Evolutionary conservation across 1,139 yeast genomes (phyloP).

Genomic region (Kluyveromyces sp.): DNA sequence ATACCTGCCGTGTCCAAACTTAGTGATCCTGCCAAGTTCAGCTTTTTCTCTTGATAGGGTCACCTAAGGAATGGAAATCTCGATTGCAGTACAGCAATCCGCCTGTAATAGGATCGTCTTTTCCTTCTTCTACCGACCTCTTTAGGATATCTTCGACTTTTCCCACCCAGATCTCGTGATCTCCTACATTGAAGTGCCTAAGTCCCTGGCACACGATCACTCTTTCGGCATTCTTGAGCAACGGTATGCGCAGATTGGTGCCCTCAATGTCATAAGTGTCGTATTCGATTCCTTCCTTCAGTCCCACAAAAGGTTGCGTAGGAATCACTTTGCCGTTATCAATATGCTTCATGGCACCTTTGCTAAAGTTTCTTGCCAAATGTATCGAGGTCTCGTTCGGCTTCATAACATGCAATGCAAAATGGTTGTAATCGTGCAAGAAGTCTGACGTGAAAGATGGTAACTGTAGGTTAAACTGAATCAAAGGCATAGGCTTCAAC

Average conservation of each 20-base stretch:
- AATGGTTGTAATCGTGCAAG: constrained; percentile 45
- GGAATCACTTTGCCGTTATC: constrained; percentile 20
- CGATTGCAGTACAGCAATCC: constrained; percentile 63
- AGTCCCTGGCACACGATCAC: constrained; percentile 57
- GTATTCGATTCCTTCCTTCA: constrained; percentile 30
- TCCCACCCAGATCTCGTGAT: constrained; percentile 87
- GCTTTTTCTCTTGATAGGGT: constrained; percentile 4
- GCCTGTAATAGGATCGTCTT: constrained; percentile 39
- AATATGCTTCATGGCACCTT: constrained; percentile 38
- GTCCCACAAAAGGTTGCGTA: constrained; percentile 40
- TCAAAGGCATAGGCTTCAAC: constrained; percentile 60
- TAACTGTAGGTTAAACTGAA: constrained; percentile 75
- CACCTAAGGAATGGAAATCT: constrained; percentile 53
- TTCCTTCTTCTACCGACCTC: constrained; percentile 16
- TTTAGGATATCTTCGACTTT: constrained; percentile 47
- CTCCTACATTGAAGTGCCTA: constrained; percentile 53
- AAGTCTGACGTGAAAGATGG: constrained; percentile 72
- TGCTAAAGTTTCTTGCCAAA: constrained; percentile 54
- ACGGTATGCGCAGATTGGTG: constrained; percentile 42
- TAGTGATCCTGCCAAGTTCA: neutral
- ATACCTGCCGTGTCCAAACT: neutral
- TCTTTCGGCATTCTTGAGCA: constrained; percentile 52
- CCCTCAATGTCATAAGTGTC: constrained; percentile 15
- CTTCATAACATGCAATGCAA: constrained; percentile 72
- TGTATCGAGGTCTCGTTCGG: constrained; percentile 48